Base-by-base conservation (phyloP, 345 rosid genomes). In the Bruguiera sexangula region DNA sequence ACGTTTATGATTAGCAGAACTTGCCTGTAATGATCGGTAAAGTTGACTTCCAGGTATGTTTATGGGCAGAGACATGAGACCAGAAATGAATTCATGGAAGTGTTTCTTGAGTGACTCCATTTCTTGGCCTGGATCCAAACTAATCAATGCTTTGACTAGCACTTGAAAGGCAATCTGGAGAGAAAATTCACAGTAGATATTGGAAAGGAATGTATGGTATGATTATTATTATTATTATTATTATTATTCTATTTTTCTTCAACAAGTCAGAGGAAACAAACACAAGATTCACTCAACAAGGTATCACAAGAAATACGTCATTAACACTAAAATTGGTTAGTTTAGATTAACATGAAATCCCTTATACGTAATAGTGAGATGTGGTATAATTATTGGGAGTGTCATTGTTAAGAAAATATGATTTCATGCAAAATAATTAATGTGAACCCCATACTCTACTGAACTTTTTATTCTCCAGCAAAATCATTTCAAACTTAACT, bases 41-140 rank as follows among this genome's bases (percentile, higher is more conserved):
- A 95, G 97, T 79, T 90, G 95, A 34, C 76, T 90, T 78, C 99
- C 99, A 24, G 98, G 99, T 22, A 95, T 31, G 63, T 90, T 90
- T 27, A 95, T 9, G 26, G 99, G 99, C 6, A 95, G 71, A 72
- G 98, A 89, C 94, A 95, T 92, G 65, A 95, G 97, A 30, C 99
- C 99, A 18, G 79, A 74, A 68, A 90, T 90, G 65, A 96, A 96
- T 69, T 84, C 76, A 72, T 90, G 94, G 71, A 92, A 96, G 57
- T 88, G 89, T 83, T 82, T 74, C 77, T 87, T 90, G 8, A 96
- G 79, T 20, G 73, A 74, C 43, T 86, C 88, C 83, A 95, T 86
- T 66, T 92, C 96, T 54, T 78, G 75, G 48, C 95, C 94, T 58
- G 91, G 86, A 75, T 96, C 96, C 85, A 92, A 77, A 74, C 91